These are phyloP conservation scores for Terfezia claveryi DNA, from an alignment of 495 filamentous ascomycete genomes.

Conservation along the genomic window DNA sequence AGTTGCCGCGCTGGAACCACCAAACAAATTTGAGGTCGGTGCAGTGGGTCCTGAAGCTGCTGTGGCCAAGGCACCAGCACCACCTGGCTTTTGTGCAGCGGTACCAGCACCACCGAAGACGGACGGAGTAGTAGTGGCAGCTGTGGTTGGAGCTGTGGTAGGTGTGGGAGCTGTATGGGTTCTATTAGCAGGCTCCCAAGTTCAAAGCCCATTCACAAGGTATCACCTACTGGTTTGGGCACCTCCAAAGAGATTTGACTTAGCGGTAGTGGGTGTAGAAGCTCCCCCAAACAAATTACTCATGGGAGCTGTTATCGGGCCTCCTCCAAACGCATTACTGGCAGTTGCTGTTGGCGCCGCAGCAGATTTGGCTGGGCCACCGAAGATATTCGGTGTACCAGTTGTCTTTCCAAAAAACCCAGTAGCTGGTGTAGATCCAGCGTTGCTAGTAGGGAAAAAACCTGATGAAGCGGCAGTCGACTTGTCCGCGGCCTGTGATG, in stretches of 20 bases:
- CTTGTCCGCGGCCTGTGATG: neutral
- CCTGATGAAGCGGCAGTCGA: neutral
- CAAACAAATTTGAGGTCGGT: neutral
- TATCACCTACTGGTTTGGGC: too few relatives aligned
- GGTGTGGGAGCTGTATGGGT: neutral
- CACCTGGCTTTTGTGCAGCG: neutral
- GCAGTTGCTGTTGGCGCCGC: neutral
- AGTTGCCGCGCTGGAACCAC: neutral
- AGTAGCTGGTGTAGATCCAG: slow-evolving; percentile 5
- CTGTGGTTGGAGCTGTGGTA: neutral
- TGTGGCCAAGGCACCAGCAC: neutral
- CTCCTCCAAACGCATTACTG: neutral
- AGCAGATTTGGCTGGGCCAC: slow-evolving; percentile 1
- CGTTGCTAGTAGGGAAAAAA: neutral
- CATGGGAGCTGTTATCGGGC: neutral
- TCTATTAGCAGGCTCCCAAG: too few relatives aligned
- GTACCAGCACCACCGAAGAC: neutral
- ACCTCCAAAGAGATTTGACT: too few relatives aligned
- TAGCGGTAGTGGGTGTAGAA: neutral
- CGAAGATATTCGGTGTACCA: neutral
- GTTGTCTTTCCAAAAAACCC: slow-evolving; percentile 6
- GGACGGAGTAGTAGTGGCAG: slow-evolving; percentile 3
- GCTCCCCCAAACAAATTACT: neutral
- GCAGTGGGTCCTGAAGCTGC: neutral
- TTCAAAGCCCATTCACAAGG: too few relatives aligned